These are phyloP conservation scores for Calcarisporium arbuscula DNA, from an alignment of 2,329 filamentous ascomycete species.

Conservation along the genomic window DNA sequence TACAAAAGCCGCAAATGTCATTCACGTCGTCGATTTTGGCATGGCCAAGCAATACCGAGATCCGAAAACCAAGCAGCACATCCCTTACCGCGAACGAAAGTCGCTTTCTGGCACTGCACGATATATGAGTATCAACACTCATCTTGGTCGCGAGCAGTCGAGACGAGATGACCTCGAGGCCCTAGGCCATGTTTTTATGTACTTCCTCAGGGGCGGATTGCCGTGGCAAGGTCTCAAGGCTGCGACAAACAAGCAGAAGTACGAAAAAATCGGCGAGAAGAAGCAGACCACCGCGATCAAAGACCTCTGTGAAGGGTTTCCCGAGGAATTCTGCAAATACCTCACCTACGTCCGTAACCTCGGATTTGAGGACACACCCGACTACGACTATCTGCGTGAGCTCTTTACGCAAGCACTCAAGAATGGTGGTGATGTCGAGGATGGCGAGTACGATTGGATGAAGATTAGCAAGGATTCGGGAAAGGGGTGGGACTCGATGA, in stretches of 20 bases:
- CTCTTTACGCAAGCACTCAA: slow-evolving; percentile 95
- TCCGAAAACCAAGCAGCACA: slow-evolving; percentile 98
- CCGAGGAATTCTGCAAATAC: slow-evolving; percentile 97
- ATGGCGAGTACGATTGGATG: slow-evolving; percentile 99
- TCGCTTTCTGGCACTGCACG: slow-evolving; percentile 92
- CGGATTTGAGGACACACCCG: slow-evolving; percentile 95
- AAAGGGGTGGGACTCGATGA: slow-evolving; percentile 76
- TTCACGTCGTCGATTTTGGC: slow-evolving; percentile 97
- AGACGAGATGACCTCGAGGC: slow-evolving; percentile 94
- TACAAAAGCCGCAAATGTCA: slow-evolving; percentile 93
- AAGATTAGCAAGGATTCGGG: slow-evolving; percentile 78
- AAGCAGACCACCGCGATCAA: slow-evolving; percentile 97
- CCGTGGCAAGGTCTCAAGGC: slow-evolving; percentile 70
- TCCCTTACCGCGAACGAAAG: slow-evolving; percentile 94
- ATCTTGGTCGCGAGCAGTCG: slow-evolving; percentile 92
- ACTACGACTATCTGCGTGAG: slow-evolving; percentile 96
- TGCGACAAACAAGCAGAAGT: slow-evolving; percentile 88
- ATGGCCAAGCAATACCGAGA: slow-evolving; percentile 99
- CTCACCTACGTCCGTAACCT: slow-evolving; percentile 95
- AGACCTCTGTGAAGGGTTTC: slow-evolving; percentile 92
- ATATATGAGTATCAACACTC: slow-evolving; percentile 99
- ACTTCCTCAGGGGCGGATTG: slow-evolving; percentile 64
- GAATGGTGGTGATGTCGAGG: slow-evolving; percentile 88
- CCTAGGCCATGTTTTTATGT: slow-evolving; percentile 68
- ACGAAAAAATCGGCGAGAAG: slow-evolving; percentile 99